Conservation (phyloP, 805 yeast genomes). For the Schwanniomyces pseudopolymorphus region DNA sequence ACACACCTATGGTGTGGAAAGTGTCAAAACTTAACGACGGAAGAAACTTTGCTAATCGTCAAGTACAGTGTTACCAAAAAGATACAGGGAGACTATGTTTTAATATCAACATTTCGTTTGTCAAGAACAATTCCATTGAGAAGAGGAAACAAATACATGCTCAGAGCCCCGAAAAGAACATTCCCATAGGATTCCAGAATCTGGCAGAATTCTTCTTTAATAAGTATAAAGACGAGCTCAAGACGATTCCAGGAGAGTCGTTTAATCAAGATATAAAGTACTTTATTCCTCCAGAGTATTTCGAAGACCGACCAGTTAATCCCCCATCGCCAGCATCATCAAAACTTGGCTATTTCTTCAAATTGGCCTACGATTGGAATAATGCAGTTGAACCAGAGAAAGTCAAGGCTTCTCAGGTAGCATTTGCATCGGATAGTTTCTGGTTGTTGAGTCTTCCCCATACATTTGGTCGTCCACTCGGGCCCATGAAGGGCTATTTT, state of each 20-base stretch:
- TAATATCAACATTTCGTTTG: slow-evolving; percentile 34
- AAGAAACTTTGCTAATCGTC: slow-evolving; percentile 33
- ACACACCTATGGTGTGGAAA: slow-evolving; percentile 24
- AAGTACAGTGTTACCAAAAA: slow-evolving; percentile 29
- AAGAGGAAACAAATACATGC: slow-evolving; percentile 12
- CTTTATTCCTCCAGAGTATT: slow-evolving; percentile 27
- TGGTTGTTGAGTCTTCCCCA: slow-evolving; percentile 28
- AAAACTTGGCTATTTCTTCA: slow-evolving; percentile 32
- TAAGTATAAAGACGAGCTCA: slow-evolving; percentile 18
- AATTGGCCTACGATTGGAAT: slow-evolving; percentile 17
- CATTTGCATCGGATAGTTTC: slow-evolving; percentile 33
- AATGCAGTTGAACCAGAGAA: slow-evolving; percentile 21
- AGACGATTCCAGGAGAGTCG: slow-evolving; percentile 11
- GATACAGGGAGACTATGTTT: slow-evolving; percentile 44
- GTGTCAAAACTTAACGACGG: slow-evolving; percentile 36
- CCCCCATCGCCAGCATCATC: slow-evolving; percentile 22
- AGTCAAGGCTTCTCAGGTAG: slow-evolving; percentile 29
- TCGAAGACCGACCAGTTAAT: slow-evolving; percentile 19
- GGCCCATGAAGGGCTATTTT: slow-evolving; percentile 22
- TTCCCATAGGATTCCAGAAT: slow-evolving; percentile 29
- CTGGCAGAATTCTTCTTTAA: slow-evolving; percentile 22
- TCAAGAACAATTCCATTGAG: slow-evolving; percentile 27
- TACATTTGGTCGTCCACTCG: slow-evolving; percentile 18
- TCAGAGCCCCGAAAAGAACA: slow-evolving; percentile 17
- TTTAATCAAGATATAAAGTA: slow-evolving; percentile 17